Evolutionary conservation across 192 early-diverging fungal species (phyloP).

Genomic region (Rhizophlyctis rosea): DNA sequence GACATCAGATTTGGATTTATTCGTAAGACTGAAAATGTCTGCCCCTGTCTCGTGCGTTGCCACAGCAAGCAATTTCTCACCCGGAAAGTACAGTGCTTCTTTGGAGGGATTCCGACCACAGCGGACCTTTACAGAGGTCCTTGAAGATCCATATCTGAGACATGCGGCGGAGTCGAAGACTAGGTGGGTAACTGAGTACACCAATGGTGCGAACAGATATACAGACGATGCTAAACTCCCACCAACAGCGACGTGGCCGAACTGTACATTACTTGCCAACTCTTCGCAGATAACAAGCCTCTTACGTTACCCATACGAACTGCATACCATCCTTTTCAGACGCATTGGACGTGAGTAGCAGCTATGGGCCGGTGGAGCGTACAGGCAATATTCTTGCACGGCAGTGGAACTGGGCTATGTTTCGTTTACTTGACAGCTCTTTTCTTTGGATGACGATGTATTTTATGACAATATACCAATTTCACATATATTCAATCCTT

Average conservation of each 20-base stretch:
- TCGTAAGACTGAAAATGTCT: conserved; percentile 66
- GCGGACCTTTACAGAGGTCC: conserved; percentile 8
- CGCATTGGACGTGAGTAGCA: conserved; percentile 50
- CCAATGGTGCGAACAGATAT: no score
- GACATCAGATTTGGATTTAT: conserved; percentile 60
- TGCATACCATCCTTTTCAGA: conserved; percentile 58
- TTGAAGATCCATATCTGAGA: conserved; percentile 15
- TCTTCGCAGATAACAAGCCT: conserved; percentile 68
- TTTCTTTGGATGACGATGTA: conserved; percentile 4
- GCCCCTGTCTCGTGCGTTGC: no score
- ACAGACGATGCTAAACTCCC: no score
- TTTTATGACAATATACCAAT: not conserved
- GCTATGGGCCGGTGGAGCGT: no score
- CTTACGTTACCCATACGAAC: conserved; percentile 65
- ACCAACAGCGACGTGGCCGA: not conserved
- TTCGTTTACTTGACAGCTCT: no score
- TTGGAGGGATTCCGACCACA: conserved; percentile 3
- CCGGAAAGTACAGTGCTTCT: not conserved
- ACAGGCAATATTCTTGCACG: no score
- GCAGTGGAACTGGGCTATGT: no score
- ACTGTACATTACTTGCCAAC: conserved; percentile 54
- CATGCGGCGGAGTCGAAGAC: not conserved
- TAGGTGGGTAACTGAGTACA: not conserved
- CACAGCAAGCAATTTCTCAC: no score
- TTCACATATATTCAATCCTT: not conserved